These are phyloP conservation scores for Zygosaccharomyces rouxii DNA, from an alignment of 805 yeast genomes.

Conservation along the genomic window DNA sequence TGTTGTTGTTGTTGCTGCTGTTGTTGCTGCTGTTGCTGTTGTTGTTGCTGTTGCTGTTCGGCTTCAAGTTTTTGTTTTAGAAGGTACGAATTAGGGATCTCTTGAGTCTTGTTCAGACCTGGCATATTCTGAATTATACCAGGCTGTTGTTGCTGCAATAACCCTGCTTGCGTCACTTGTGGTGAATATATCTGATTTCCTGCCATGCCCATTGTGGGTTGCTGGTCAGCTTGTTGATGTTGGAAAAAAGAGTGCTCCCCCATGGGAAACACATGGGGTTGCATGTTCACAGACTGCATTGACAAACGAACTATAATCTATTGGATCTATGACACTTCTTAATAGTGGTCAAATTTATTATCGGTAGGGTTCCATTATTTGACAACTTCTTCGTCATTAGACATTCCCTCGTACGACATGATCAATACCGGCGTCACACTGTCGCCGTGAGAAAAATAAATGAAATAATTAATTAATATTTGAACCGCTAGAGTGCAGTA, in stretches of 20 bases:
- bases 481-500: no score
- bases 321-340: constrained; percentile 9
- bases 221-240: constrained; percentile 25
- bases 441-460: neutral
- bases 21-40: constrained; percentile 22
- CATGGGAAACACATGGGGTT: constrained; percentile 28
- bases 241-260: constrained; percentile 30
- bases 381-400: constrained; percentile 13
- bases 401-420: neutral
- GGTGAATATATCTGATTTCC: constrained; percentile 31
- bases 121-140: constrained; percentile 16
- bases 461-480: no score
- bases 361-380: neutral
- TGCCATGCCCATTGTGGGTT: constrained; percentile 25
- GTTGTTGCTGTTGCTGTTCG: constrained; percentile 18
- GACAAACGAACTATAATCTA: neutral
- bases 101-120: constrained; percentile 16
- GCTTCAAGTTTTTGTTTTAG: constrained; percentile 30
- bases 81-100: constrained; percentile 23
- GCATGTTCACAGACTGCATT: constrained; percentile 31
- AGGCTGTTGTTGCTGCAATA: constrained; percentile 26
- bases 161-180: constrained; percentile 25
- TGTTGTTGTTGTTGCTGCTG: constrained; percentile 23
- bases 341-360: neutral
- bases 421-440: neutral